Conservation (phyloP, 768 basidiomycete species). For the Trametes elegans region DNA sequence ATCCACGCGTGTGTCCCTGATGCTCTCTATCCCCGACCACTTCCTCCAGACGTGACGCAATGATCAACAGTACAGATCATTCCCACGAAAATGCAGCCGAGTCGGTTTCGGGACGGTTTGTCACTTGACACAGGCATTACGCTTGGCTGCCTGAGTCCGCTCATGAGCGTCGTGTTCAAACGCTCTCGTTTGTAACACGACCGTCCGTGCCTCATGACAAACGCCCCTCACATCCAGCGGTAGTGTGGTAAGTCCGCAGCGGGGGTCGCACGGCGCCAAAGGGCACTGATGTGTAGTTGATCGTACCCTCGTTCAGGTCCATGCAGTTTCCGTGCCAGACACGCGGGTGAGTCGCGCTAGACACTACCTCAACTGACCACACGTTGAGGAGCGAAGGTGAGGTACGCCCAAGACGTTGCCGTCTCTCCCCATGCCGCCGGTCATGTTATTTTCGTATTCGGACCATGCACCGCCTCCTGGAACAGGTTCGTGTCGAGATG, state of each 20-base stretch:
- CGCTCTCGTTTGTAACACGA: no score
- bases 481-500: conserved; percentile 18
- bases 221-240: not conserved
- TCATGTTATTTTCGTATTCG: not conserved
- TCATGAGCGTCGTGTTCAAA: no score
- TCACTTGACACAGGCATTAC: not conserved
- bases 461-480: conserved; percentile 1
- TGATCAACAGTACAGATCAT: conserved; percentile 9
- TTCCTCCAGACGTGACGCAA: conserved; percentile 6
- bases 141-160: no score
- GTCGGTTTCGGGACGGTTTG: not conserved
- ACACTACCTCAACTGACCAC: no score
- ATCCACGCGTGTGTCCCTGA: not conserved
- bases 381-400: not conserved
- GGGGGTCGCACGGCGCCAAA: not conserved
- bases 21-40: not conserved
- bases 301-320: not conserved
- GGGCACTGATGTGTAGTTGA: not conserved
- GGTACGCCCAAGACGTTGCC: not conserved
- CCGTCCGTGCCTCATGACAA: not conserved
- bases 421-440: not conserved
- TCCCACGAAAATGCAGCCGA: not conserved
- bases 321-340: not conserved
- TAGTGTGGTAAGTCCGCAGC: not conserved
- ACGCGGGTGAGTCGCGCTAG: not conserved